phyloP scores from a whole-genome alignment of 192 early-diverging fungal species.

The Umbelopsis sp. region DNA sequence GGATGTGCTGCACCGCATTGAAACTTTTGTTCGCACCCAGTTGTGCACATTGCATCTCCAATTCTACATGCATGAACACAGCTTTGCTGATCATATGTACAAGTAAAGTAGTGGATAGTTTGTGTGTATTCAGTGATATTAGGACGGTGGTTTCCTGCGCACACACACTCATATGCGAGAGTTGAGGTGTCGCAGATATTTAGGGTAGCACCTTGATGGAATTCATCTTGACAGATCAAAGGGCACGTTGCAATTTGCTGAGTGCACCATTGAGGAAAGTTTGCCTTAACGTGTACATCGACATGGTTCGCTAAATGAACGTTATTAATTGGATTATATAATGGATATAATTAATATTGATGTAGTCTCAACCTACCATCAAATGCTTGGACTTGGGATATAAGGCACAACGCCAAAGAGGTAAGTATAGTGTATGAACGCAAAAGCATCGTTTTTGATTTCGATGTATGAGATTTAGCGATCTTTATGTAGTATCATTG shows the following conservation, averaged over 20 bases:
- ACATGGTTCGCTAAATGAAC: conserved; percentile 3
- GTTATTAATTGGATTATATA: not conserved
- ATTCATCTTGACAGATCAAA: conserved; percentile 19
- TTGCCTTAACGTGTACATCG: not conserved
- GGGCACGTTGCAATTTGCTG: conserved; percentile 23
- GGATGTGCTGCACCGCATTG: conserved; percentile 18
- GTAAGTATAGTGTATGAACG: not conserved
- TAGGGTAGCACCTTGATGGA: not conserved
- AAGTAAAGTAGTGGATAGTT: conserved; percentile 27
- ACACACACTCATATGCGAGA: conserved; percentile 14
- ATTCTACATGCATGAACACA: conserved; percentile 6
- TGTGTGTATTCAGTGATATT: conserved; percentile 29
- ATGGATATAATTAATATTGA: not conserved
- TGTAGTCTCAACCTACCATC: not conserved
- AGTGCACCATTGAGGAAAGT: conserved; percentile 24
- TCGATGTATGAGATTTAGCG: not conserved
- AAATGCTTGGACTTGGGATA: not conserved
- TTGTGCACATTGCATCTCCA: not conserved
- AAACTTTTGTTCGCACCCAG: not conserved
- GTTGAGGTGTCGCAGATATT: conserved; percentile 14
- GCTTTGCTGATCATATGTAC: conserved; percentile 21
- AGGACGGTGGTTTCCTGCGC: conserved; percentile 5
- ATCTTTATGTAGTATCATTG: not conserved
- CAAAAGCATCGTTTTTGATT: not conserved
- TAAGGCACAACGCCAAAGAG: not conserved